Conservation (phyloP, 2,329 filamentous ascomycete genomes). For the Arachnomyces sp. region DNA sequence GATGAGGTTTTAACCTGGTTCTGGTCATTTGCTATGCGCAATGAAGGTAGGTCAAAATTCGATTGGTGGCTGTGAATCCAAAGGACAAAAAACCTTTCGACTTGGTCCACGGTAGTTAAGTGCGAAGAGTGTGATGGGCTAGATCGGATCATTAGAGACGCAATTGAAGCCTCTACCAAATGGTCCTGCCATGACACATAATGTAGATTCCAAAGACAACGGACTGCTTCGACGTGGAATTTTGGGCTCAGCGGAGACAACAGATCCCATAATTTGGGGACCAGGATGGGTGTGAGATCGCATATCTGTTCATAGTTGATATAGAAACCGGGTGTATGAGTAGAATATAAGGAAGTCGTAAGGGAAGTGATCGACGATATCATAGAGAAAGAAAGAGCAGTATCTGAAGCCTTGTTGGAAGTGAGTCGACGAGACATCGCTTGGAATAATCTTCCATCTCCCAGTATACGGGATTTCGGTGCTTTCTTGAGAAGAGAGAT, state of each 20-base stretch:
- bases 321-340: constrained; percentile 28
- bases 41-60: constrained; percentile 28
- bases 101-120: constrained; percentile 26
- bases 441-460: constrained; percentile 26
- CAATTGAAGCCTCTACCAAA: constrained; percentile 71
- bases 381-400: constrained; percentile 26
- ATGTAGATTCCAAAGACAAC: constrained; percentile 79
- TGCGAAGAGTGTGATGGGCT: constrained; percentile 18
- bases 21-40: constrained; percentile 20
- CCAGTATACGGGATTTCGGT: constrained; percentile 27
- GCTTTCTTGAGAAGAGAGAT: constrained; percentile 39
- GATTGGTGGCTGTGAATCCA: constrained; percentile 37
- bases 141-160: constrained; percentile 56
- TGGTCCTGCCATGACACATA: constrained; percentile 58
- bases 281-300: constrained; percentile 57
- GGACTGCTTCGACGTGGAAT: constrained; percentile 87
- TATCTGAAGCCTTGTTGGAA: constrained; percentile 15
- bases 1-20: constrained; percentile 11
- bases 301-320: constrained; percentile 43
- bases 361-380: constrained; percentile 43
- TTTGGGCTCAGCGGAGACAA: constrained; percentile 77
- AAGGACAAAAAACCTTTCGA: constrained; percentile 33
- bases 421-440: constrained; percentile 24
- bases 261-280: constrained; percentile 68
- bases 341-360: constrained; percentile 30